Evolutionary conservation across 129 eudicot species (phyloP).

Genomic region (Arctium minus): DNA sequence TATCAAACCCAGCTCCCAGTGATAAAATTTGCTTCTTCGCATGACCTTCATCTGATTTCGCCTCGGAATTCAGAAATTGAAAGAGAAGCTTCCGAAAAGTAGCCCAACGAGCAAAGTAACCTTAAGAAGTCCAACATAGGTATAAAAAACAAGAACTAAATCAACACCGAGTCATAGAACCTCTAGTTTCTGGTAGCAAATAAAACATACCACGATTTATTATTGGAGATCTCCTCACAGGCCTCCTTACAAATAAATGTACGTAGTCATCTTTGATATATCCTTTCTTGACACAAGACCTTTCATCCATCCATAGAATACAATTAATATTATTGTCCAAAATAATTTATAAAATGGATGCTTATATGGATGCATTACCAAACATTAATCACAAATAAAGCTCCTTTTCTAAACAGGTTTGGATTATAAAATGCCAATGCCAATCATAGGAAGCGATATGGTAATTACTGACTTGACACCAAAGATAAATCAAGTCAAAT

Average conservation of each 20-base stretch:
- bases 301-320: slow-evolving; percentile 24
- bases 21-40: slow-evolving; percentile 80
- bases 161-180: slow-evolving; percentile 3
- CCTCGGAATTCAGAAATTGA: slow-evolving; percentile 59
- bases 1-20: slow-evolving; percentile 98
- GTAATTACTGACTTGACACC: background rate
- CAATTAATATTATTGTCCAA: background rate
- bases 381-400: slow-evolving; percentile 6
- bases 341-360: background rate
- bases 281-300: slow-evolving; percentile 94
- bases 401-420: background rate
- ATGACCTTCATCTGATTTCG: slow-evolving; percentile 37
- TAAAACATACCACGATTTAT: slow-evolving; percentile 83
- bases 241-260: slow-evolving; percentile 85
- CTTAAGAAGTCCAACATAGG: slow-evolving; percentile 33
- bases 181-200: slow-evolving; percentile 14
- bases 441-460: background rate
- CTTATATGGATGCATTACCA: background rate
- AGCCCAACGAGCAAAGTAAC: slow-evolving; percentile 96
- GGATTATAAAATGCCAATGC: background rate
- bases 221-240: slow-evolving; percentile 88
- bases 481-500: background rate
- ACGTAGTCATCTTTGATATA: slow-evolving; percentile 91
- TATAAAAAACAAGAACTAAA: background rate
- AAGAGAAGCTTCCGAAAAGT: slow-evolving; percentile 78